phyloP scores from a whole-genome alignment of 2,329 filamentous ascomycete species.

The Calycina herbarum region DNA sequence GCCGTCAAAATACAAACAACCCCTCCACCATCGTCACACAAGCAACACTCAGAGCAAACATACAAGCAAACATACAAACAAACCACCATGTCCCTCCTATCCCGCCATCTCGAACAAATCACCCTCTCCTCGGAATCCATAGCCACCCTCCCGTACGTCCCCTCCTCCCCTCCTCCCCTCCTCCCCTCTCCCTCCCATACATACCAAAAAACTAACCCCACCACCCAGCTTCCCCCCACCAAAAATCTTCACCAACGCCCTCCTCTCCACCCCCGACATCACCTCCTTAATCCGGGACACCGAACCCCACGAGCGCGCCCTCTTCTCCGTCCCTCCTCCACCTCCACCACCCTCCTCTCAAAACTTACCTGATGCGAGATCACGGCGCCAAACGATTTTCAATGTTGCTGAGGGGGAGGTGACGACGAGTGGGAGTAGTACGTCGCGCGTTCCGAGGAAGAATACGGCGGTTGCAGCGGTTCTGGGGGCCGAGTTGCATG shows the following conservation, averaged over 20 bases:
- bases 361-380: conserved; percentile 46
- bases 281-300: conserved; percentile 93
- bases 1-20: too few species aligned
- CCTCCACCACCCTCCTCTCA: conserved; percentile 46
- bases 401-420: conserved; percentile 62
- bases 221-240: conserved; percentile 74
- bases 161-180: not conserved
- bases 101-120: conserved; percentile 75
- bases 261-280: conserved; percentile 87
- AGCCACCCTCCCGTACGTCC: conserved; percentile 66
- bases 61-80: not conserved
- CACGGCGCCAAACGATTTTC: conserved; percentile 63
- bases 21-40: too few species aligned
- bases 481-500: conserved; percentile 82
- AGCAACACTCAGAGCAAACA: not conserved
- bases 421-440: conserved; percentile 51
- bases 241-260: conserved; percentile 93
- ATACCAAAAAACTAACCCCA: conserved; percentile 16
- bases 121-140: conserved; percentile 74
- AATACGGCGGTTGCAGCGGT: conserved; percentile 89
- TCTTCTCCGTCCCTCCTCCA: conserved; percentile 81
- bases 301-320: conserved; percentile 87
- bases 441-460: conserved; percentile 55
- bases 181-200: not conserved
- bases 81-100: conserved; percentile 65